Percentiles rank a stretch among this genome's conserved stretches.
Conservation (phyloP, 805 yeast genomes). For the Saccharomyces kudriavzevii region DNA sequence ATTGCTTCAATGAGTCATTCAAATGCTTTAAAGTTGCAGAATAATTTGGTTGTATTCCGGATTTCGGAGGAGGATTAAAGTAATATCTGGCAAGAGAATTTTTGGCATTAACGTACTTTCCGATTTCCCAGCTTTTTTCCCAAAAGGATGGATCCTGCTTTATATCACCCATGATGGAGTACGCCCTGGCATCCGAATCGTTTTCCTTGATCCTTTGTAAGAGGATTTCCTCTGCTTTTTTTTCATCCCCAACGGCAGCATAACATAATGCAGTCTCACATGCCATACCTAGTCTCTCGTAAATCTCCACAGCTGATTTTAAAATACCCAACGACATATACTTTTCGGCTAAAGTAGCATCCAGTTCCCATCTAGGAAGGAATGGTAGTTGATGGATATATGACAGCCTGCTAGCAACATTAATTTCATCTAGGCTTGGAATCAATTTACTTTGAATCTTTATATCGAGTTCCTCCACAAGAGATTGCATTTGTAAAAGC, state of each 20-base stretch:
- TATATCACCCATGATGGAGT: constrained; percentile 79
- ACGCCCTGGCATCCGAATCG: constrained; percentile 76
- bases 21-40: constrained; percentile 54
- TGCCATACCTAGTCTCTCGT: constrained; percentile 65
- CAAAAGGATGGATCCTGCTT: constrained; percentile 67
- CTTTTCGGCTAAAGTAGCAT: constrained; percentile 73
- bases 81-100: constrained; percentile 68
- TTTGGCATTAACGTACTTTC: constrained; percentile 78
- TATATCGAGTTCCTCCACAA: constrained; percentile 81
- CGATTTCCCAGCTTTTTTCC: constrained; percentile 82
- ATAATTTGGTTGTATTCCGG: constrained; percentile 46
- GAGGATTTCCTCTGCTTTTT: constrained; percentile 55
- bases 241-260: constrained; percentile 73
- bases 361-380: constrained; percentile 80
- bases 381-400: constrained; percentile 70
- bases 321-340: constrained; percentile 78
- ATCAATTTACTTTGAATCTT: constrained; percentile 49
- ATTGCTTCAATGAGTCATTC: constrained; percentile 62
- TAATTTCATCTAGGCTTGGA: constrained; percentile 35
- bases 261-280: constrained; percentile 86
- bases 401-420: constrained; percentile 43
- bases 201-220: constrained; percentile 42
- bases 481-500: constrained; percentile 80
- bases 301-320: constrained; percentile 82
- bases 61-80: constrained; percentile 52